A percentile compares a stretch with the other conserved stretches of the same genome.
These are phyloP conservation scores for Colletotrichum australisinense DNA, from an alignment of 2,329 filamentous ascomycete genomes.

Conservation along the genomic window DNA sequence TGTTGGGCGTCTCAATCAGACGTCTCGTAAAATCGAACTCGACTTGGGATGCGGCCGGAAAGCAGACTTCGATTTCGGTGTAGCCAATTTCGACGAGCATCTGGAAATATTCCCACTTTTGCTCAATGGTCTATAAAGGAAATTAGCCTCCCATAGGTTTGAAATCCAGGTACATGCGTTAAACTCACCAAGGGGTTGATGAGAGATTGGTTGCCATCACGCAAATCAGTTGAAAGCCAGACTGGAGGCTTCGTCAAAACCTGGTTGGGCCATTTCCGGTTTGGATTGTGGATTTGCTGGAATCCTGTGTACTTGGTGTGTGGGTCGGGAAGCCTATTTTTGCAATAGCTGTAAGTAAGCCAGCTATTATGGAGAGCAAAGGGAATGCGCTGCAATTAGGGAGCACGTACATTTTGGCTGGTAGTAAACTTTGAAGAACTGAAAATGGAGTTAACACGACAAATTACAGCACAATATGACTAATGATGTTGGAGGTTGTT, in stretches of 20 bases:
- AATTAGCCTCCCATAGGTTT: background rate
- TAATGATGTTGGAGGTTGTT: background rate
- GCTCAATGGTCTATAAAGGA: slow-evolving; percentile 78
- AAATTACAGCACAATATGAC: background rate
- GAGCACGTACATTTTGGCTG: background rate
- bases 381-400: too few species aligned
- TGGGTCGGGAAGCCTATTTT: slow-evolving; percentile 1
- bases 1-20: slow-evolving; percentile 84
- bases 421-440: background rate
- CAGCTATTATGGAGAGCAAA: background rate
- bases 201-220: slow-evolving; percentile 62
- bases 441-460: background rate
- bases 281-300: background rate
- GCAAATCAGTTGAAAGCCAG: slow-evolving; percentile 75
- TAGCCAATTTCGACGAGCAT: slow-evolving; percentile 92
- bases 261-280: slow-evolving; percentile 24
- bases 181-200: slow-evolving; percentile 21
- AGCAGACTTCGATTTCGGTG: slow-evolving; percentile 98
- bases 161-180: background rate
- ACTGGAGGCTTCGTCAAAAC: slow-evolving; percentile 58
- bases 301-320: slow-evolving; percentile 20
- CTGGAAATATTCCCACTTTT: slow-evolving; percentile 95
- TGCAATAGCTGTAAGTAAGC: background rate
- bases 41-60: slow-evolving; percentile 91
- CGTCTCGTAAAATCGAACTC: slow-evolving; percentile 94